A percentile compares a stretch with the other conserved stretches of the same genome.
Evolutionary conservation across 1,139 yeast genomes (phyloP).

Genomic region (Geotrichum reessii): DNA sequence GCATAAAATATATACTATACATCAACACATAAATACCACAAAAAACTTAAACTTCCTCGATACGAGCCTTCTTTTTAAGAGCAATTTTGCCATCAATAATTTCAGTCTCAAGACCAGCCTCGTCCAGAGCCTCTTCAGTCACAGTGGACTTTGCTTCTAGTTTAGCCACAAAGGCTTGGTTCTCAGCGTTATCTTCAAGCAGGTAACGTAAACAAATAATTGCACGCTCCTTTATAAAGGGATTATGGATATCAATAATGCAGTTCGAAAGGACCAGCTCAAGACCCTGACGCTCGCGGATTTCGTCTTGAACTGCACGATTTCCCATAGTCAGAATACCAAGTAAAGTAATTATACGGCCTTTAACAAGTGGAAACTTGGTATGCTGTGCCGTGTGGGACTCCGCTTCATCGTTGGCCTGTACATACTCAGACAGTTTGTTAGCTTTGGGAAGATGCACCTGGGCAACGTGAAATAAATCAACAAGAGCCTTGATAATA

Average conservation of each 20-base stretch:
- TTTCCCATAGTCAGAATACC: slow-evolving; percentile 42
- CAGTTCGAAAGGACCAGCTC: slow-evolving; percentile 73
- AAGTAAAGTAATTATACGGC: slow-evolving; percentile 28
- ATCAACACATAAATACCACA: not conserved
- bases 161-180: slow-evolving; percentile 68
- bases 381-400: slow-evolving; percentile 9
- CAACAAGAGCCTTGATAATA: slow-evolving; percentile 19
- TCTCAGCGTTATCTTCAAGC: slow-evolving; percentile 54
- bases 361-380: slow-evolving; percentile 33
- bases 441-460: slow-evolving; percentile 26
- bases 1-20: too few species aligned
- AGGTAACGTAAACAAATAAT: slow-evolving; percentile 70
- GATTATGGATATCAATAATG: slow-evolving; percentile 80
- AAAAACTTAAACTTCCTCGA: not conserved
- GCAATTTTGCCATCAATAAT: slow-evolving; percentile 51
- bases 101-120: slow-evolving; percentile 57
- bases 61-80: slow-evolving; percentile 29
- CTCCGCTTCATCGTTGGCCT: slow-evolving; percentile 2
- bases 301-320: slow-evolving; percentile 55
- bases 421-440: slow-evolving; percentile 24
- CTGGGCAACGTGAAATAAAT: slow-evolving; percentile 27
- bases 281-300: slow-evolving; percentile 63
- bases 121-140: slow-evolving; percentile 45
- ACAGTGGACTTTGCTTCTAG: slow-evolving; percentile 54
- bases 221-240: slow-evolving; percentile 78